Evolutionary conservation across 352 stramenopile species (phyloP).

Genomic region (Globisporangium orthogonon): DNA sequence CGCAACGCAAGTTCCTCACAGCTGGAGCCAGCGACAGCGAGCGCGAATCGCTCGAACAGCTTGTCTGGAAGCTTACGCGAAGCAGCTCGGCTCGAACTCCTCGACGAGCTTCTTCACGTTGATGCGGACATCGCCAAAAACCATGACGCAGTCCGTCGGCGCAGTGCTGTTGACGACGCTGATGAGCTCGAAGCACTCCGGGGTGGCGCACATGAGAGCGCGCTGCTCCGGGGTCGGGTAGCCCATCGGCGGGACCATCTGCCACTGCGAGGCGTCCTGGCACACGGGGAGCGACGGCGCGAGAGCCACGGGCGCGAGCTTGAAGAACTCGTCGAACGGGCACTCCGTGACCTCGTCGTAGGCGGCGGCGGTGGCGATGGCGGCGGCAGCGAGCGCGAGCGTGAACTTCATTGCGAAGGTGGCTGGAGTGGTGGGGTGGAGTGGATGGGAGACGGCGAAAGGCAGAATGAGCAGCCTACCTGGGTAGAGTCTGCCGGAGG

Average conservation of each 20-base stretch:
- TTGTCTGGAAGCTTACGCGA: background rate
- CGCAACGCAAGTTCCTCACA: too few relatives aligned
- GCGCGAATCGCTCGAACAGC: too few relatives aligned
- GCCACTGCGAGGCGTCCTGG: conserved; percentile 10
- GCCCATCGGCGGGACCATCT: conserved; percentile 22
- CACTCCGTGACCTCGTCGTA: conserved; percentile 1
- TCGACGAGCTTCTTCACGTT: conserved; percentile 28
- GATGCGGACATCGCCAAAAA: conserved; percentile 12
- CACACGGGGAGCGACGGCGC: background rate
- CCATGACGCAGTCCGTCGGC: conserved; percentile 21
- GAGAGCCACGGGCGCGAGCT: background rate
- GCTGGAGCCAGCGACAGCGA: too few relatives aligned
- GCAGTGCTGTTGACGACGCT: conserved; percentile 9
- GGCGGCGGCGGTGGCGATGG: background rate
- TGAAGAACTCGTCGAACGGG: background rate
- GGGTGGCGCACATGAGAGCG: conserved; percentile 18
- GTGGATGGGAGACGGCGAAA: background rate
- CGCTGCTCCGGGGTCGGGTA: conserved; percentile 14
- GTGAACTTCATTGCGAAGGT: conserved; percentile 1
- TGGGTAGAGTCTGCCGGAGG: too few relatives aligned
- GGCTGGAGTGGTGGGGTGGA: background rate
- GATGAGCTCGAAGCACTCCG: conserved; percentile 16
- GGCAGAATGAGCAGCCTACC: too few relatives aligned
- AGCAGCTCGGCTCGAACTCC: conserved; percentile 18
- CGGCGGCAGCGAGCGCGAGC: background rate